Conservation (phyloP, 257 asterid genomes). For the Ligustrum vulgare region DNA sequence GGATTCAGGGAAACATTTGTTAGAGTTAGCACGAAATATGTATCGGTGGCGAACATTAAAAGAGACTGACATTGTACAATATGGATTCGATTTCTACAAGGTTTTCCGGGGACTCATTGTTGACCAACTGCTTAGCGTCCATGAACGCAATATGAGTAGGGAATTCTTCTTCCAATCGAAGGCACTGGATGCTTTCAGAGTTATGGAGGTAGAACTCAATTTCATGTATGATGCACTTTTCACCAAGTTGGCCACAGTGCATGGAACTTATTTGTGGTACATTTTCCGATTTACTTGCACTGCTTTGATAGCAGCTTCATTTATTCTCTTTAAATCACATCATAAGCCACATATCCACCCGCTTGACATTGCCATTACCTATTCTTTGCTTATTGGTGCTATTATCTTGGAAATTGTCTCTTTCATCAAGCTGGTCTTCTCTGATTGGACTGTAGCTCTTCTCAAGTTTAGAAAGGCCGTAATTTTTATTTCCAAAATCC, state of each 20-base stretch:
- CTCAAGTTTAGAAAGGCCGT: neutral
- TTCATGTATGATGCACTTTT: conserved; percentile 37
- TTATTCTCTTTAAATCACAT: neutral
- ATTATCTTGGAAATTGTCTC: conserved; percentile 15
- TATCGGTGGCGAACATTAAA: too few species aligned
- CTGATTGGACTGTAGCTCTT: conserved; percentile 19
- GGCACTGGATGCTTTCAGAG: conserved; percentile 20
- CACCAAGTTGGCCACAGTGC: conserved; percentile 27
- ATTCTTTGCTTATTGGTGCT: conserved; percentile 26
- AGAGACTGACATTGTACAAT: neutral
- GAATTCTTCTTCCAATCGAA: neutral
- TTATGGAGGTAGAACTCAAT: conserved; percentile 32
- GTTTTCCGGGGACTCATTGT: conserved; percentile 30
- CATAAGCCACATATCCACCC: neutral
- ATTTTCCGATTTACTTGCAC: conserved; percentile 18
- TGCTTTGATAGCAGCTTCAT: neutral
- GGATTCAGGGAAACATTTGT: conserved; percentile 16
- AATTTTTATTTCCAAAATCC: neutral
- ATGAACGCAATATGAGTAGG: conserved; percentile 22
- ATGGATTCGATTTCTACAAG: conserved; percentile 1
- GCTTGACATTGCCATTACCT: conserved; percentile 15
- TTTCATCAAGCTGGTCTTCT: conserved; percentile 17
- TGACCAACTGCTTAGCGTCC: conserved; percentile 27
- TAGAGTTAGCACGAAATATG: too few species aligned
- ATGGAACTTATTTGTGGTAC: neutral